Percentiles rank a stretch among this genome's conserved stretches.
Conservation (phyloP, 495 filamentous ascomycete species). For the Tuber microsphaerosporum region DNA sequence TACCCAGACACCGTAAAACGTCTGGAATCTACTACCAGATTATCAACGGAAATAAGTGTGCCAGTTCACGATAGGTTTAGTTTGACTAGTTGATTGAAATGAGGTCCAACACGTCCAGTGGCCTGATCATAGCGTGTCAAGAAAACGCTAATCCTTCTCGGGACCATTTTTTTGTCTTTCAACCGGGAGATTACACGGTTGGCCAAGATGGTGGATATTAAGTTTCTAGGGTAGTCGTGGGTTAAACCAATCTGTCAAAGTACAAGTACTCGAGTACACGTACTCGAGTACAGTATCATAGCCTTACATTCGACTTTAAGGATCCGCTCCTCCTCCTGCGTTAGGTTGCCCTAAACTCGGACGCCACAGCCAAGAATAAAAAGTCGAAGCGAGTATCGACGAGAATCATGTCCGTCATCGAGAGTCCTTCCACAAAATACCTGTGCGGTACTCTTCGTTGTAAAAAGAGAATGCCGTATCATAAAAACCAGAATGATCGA, state of each 20-base stretch:
- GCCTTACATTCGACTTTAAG: too few species aligned
- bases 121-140: not conserved
- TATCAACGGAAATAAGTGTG: not conserved
- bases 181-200: not conserved
- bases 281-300: too few species aligned
- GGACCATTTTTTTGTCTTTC: not conserved
- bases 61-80: not conserved
- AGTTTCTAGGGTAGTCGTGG: not conserved
- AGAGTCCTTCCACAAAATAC: not conserved
- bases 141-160: not conserved
- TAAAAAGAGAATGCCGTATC: not conserved
- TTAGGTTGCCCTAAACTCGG: not conserved
- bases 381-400: not conserved
- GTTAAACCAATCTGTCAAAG: not conserved
- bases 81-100: not conserved
- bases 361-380: not conserved
- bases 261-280: too few species aligned
- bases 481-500: not conserved
- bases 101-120: not conserved
- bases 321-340: too few species aligned
- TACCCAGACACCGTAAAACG: not conserved
- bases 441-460: not conserved
- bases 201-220: not conserved
- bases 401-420: not conserved
- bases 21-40: not conserved